Base-by-base conservation (phyloP, 208 protist species). In the Acanthamoeba healyi region DNA sequence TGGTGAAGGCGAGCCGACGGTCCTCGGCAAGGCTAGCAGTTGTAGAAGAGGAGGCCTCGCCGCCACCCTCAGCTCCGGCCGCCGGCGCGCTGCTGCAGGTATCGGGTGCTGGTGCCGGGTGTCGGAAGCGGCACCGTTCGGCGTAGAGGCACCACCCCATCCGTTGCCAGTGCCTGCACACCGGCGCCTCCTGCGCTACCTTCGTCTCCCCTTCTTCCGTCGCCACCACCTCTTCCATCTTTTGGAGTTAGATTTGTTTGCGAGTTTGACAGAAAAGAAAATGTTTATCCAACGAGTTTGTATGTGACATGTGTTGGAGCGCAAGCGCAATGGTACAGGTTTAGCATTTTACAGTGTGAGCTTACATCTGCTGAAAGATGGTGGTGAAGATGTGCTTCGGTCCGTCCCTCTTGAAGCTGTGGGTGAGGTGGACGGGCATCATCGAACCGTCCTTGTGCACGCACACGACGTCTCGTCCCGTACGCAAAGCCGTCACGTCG, bases 381-480 rank as follows among this genome's bases (percentile, higher is more conserved):
- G 12, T 34, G 44, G 61, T 79, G 87, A 92, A 92, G 51, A 92
- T 40, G 40, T 46, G 14, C 40, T 70, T 77, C 15, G 26, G 1
- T 14, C 87, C 87, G 29, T 92, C 87, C 24, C 34, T 46, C 87
- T 92, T 70, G 1, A 32, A 24, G 36, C 26, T 79, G 87, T 77
- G 1, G 34, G 19, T 92, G 1, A 92, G 1, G 87, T 77, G 87
- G 40, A 77, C 87, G 29, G 87, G 58, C 19, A 92, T 51, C 38
- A 92, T 79, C 32, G 87, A 63, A 34, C 87, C 87, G 44, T 92
- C 87, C 87, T 92, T 92, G 61, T 77, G 87, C 24, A 46, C 24
- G 24, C 29, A 17, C 38, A 92, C 14, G 2, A 92, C 58, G 19
- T 92, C 87, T 36, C 87, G 49, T 6, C 49, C 49, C 49, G 49